phyloP scores from a whole-genome alignment of 208 protist species.

The Zelonia costaricensis region DNA sequence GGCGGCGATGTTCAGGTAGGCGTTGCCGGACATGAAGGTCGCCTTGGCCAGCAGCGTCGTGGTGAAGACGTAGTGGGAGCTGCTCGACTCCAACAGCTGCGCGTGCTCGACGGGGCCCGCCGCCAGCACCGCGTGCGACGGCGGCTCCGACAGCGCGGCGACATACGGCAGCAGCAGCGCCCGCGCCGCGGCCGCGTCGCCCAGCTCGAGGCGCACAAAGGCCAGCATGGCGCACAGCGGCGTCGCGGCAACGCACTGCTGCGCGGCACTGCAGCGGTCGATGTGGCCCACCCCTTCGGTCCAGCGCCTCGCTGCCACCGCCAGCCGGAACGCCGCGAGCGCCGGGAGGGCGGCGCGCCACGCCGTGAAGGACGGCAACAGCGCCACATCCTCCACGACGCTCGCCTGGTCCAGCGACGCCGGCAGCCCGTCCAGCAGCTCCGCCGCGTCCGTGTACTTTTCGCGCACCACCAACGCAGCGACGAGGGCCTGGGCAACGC shows the following conservation, averaged over 20 bases:
- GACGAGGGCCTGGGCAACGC: constrained; percentile 13
- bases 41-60: constrained; percentile 73
- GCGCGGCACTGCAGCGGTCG: not conserved
- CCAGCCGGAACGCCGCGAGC: constrained; percentile 44
- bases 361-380: not conserved
- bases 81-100: constrained; percentile 41
- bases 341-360: constrained; percentile 3
- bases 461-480: constrained; percentile 57
- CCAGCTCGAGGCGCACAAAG: constrained; percentile 53
- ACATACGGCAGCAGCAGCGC: constrained; percentile 68
- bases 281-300: constrained; percentile 20
- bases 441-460: constrained; percentile 44
- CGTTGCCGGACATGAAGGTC: constrained; percentile 69
- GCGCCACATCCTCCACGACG: not conserved
- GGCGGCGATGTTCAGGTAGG: constrained; percentile 77
- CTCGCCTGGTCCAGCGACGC: not conserved
- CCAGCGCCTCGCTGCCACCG: constrained; percentile 42
- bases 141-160: constrained; percentile 51
- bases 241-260: constrained; percentile 26
- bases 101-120: constrained; percentile 8
- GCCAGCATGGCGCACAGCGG: constrained; percentile 65
- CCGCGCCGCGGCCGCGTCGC: constrained; percentile 49
- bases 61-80: constrained; percentile 67
- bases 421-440: constrained; percentile 5
- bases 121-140: constrained; percentile 6